Base-by-base conservation (phyloP, 164 flowering plant species). In the Annona squamosa region DNA sequence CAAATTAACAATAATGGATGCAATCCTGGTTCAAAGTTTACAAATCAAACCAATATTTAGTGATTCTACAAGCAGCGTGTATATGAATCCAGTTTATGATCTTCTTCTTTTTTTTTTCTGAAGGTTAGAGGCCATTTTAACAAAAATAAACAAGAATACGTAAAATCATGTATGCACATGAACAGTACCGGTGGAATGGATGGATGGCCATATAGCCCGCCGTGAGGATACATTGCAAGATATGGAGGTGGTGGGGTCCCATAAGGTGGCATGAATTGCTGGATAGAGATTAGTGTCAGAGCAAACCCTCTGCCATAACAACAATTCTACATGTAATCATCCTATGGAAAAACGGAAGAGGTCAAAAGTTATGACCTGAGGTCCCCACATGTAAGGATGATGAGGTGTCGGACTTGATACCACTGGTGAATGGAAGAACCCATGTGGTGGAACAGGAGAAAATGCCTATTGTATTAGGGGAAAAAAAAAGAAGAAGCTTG, bases 351-450 rank as follows among this genome's bases (percentile, higher is more conserved):
- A 26, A 26, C 37, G 0, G 37, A 26, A 26, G 37, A 26, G 37
- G 37, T 26, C 37, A 26, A 26, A 26, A 26, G 37, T 26, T 26
- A 26, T 26, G 37, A 94, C 98, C 95, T 94, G 98, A 81, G 93
- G 86, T 61, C 98, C 97, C 98, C 98, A 92, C 97, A 94, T 91
- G 76, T 92, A 94, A 57, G 97, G 98, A 76, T 87, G 98, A 74
- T 87, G 98, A 74, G 97, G 84, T 79, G 90, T 97, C 63, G 97
- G 98, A 74, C 95, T 92, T 57, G 97, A 90, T 48, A 94, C 90
- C 85, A 92, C 78, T 1, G 79, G 47, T 56, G 82, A 80, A 71
- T 80, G 82, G 48, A 80, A 73, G 84, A 83, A 94, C 19, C 97
- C 91, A 84, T 80, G 95, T 3, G 92, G 93, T 5, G 97, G 94